Conservation (phyloP, 305 asterid genomes). For the Fraxinus angustifolia region DNA sequence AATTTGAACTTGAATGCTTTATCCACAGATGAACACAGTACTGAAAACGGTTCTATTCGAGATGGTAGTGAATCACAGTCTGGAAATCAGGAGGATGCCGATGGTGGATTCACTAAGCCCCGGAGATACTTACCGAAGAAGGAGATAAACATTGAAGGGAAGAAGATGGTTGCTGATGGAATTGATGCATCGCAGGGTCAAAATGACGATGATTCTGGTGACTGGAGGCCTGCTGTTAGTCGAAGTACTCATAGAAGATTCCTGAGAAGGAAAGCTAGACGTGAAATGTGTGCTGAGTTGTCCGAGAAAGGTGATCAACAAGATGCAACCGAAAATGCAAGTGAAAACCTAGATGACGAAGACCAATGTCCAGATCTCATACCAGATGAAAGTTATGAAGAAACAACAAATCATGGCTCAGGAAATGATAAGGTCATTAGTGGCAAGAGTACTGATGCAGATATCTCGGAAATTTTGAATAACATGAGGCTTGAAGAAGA, state of each 20-base stretch:
- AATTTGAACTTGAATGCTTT: constrained; percentile 50
- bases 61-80: constrained; percentile 44
- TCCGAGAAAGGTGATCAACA: constrained; percentile 44
- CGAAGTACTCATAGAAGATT: constrained; percentile 89
- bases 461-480: constrained; percentile 45
- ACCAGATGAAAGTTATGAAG: constrained; percentile 39
- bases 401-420: constrained; percentile 23
- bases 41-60: constrained; percentile 37
- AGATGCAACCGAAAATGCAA: constrained; percentile 32
- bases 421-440: constrained; percentile 20
- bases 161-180: constrained; percentile 82
- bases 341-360: constrained; percentile 45
- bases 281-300: constrained; percentile 48
- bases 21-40: constrained; percentile 39
- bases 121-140: constrained; percentile 48
- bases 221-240: constrained; percentile 90
- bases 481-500: constrained; percentile 61
- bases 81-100: constrained; percentile 40
- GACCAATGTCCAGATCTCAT: constrained; percentile 49
- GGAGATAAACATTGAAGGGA: constrained; percentile 74
- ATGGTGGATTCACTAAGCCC: constrained; percentile 39
- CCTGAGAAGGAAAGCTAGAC: constrained; percentile 85
- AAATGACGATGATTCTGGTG: constrained; percentile 56
- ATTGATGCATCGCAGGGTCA: constrained; percentile 89
- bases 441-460: constrained; percentile 30